Percentiles rank a stretch among this genome's conserved stretches.
Conservation (phyloP, 2,329 filamentous ascomycete genomes). For the Berkeleyomyces basicola region DNA sequence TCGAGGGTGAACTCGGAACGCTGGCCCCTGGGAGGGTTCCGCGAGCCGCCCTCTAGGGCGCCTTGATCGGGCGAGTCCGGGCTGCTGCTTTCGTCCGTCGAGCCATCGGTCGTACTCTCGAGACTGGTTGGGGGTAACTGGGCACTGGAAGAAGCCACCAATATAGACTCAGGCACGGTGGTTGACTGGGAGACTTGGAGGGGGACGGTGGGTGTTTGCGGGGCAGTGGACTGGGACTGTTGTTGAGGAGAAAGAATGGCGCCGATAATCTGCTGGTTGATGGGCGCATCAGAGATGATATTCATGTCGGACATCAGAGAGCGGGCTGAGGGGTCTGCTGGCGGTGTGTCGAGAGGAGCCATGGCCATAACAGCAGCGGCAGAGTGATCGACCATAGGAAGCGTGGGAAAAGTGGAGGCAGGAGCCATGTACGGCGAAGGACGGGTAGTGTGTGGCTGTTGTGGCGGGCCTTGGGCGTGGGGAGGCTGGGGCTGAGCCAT, state of each 20-base stretch:
- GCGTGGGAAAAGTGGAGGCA: neutral
- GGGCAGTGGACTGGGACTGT: neutral
- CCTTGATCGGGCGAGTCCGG: neutral
- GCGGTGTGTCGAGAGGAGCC: constrained; percentile 4
- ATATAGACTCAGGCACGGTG: neutral
- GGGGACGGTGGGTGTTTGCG: neutral
- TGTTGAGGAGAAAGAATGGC: constrained; percentile 10
- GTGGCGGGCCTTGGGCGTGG: neutral
- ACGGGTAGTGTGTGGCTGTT: neutral
- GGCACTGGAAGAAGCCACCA: neutral
- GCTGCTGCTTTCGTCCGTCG: constrained; percentile 9
- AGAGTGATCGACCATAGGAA: constrained; percentile 7
- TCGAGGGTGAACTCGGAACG: constrained; percentile 9
- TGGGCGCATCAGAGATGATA: constrained; percentile 3
- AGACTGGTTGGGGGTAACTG: neutral
- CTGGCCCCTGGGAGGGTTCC: neutral
- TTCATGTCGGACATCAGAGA: constrained; percentile 10
- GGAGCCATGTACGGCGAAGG: constrained; percentile 6
- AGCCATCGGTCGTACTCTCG: constrained; percentile 6
- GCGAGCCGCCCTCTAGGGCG: constrained; percentile 2
- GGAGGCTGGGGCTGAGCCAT: neutral
- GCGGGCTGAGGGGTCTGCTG: constrained; percentile 1
- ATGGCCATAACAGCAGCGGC: constrained; percentile 2
- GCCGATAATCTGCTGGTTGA: constrained; percentile 9
- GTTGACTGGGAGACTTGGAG: neutral